Evolutionary conservation across 1,284 basidiomycete species (phyloP), one percentile per base, ranked within the genome.

Genomic region (Moesziomyces antarcticus): DNA sequence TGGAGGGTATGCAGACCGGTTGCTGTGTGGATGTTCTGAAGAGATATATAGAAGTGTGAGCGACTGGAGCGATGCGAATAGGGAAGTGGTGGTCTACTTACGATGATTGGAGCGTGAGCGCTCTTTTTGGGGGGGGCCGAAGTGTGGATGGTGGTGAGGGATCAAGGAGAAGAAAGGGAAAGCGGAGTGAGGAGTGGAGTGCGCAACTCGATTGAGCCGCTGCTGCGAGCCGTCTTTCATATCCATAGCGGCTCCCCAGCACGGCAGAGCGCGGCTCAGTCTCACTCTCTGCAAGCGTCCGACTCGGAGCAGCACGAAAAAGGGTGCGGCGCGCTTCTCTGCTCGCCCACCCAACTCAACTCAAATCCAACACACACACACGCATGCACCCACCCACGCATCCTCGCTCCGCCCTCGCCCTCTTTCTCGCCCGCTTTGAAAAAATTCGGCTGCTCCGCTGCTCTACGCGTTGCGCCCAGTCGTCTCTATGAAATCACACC

Each of bases 1-100:
- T 35, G 11, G n/a, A 55, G 58, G 58, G 55, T 62, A 62, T 68
- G 58, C 37, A 37, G 50, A 55, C 48, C 43, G 59, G 18, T 20
- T 27, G 56, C 58, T 57, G 56, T 16, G 35, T 30, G 50, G 46
- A 56, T 56, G 53, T 41, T 35, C 20, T 48, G 20, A 33, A 37
- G 35, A 37, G 16, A 4, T 37, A 37, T 37, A 5, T 37, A 14
- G 3, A 30, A 5, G 9, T 13, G 35, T 18, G 35, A 14, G 35
- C 35, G 35, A 35, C 11, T 14, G 11, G 33, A 35, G 9, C 14
- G 35, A 16, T 16, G 16, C 14, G 35, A 37, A 6, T 16, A 4
- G 35, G 16, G 10, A 18, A 14, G 35, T 1, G 3, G 35, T 30
- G 30, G 11, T 2, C 6, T 9, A 21, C 40, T 30, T 51, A 35